phyloP scores from a whole-genome alignment of 768 basidiomycete species.

The Trametes cingulata region DNA sequence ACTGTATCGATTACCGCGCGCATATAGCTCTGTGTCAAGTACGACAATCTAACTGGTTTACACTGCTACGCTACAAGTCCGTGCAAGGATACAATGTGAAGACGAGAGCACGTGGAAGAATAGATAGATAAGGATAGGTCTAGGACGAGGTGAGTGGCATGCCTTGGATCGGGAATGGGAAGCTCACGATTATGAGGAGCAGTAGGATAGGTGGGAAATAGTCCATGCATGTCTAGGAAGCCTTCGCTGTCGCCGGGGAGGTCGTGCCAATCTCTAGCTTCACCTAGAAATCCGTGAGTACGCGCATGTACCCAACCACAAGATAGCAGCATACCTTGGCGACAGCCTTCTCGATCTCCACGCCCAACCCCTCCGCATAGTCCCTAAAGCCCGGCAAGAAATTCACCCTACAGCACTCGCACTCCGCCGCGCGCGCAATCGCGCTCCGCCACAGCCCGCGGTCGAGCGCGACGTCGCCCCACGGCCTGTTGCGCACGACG shows the following conservation, averaged over 20 bases:
- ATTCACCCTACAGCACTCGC: constrained; percentile 15
- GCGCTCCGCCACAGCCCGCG: constrained; percentile 14
- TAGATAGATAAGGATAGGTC: background rate
- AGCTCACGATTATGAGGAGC: background rate
- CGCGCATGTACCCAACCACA: no score
- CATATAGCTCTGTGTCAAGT: constrained; percentile 4
- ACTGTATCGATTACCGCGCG: constrained; percentile 13
- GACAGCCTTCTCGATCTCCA: constrained; percentile 6
- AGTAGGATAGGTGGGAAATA: background rate
- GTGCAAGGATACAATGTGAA: background rate
- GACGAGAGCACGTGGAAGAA: background rate
- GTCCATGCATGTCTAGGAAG: background rate
- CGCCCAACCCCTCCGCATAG: constrained; percentile 10
- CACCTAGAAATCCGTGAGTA: background rate
- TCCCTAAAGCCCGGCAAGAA: constrained; percentile 15
- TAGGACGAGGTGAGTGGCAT: background rate
- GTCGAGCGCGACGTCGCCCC: constrained; percentile 17
- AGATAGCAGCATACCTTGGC: background rate
- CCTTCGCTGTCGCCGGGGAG: no score
- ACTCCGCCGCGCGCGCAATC: constrained; percentile 11
- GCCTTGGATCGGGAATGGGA: background rate
- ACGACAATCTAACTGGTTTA: background rate
- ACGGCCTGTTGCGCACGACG: constrained; percentile 18
- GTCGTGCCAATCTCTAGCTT: constrained; percentile 2
- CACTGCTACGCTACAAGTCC: constrained; percentile 1